phyloP scores from a whole-genome alignment of 805 yeast genomes.

The Kuraishia cidri region DNA sequence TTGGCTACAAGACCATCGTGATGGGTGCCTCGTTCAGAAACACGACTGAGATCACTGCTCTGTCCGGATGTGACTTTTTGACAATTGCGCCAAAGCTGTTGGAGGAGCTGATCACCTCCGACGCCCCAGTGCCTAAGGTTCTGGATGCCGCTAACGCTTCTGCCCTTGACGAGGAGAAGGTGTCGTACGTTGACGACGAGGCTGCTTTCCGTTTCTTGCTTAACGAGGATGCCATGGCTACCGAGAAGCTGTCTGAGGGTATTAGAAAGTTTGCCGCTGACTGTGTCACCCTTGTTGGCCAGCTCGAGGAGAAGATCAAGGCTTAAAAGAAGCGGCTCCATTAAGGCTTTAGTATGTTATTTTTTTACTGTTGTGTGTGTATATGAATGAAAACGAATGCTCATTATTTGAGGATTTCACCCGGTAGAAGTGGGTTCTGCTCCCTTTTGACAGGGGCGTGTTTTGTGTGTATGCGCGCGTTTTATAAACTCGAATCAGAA shows the following conservation, averaged over 20 bases:
- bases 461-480: no score
- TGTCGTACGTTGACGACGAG: constrained; percentile 77
- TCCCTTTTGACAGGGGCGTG: no score
- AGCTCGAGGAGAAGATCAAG: constrained; percentile 52
- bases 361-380: no score
- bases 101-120: constrained; percentile 77
- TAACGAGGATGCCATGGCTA: constrained; percentile 97
- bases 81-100: constrained; percentile 91
- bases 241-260: constrained; percentile 96
- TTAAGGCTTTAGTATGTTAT: no score
- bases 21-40: constrained; percentile 99
- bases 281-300: constrained; percentile 65
- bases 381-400: no score
- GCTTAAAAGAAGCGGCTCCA: constrained; percentile 19
- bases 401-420: no score
- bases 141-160: constrained; percentile 64
- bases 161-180: constrained; percentile 53
- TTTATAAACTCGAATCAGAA: no score
- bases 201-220: constrained; percentile 81
- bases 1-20: constrained; percentile 92
- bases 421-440: no score
- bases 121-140: constrained; percentile 70
- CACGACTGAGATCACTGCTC: constrained; percentile 87
- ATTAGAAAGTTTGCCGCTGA: constrained; percentile 96
- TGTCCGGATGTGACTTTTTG: constrained; percentile 95